These are phyloP conservation scores for Arachis hypogaea DNA, from an alignment of 306 rosid genomes.

Conservation along the genomic window DNA sequence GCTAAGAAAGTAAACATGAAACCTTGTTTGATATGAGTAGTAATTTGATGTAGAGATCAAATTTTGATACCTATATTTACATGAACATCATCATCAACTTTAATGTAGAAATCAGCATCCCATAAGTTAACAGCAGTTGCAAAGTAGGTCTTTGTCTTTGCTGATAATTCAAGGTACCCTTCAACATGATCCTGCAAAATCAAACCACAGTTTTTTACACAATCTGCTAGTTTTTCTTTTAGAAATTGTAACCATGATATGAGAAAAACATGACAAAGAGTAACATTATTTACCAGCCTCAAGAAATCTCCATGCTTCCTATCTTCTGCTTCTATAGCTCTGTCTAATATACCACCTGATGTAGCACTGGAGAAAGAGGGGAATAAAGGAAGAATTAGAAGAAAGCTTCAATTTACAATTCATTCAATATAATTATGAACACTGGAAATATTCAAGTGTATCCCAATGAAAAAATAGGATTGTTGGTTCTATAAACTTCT, in stretches of 20 bases:
- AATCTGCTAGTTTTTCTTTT: not conserved
- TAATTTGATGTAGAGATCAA: not conserved
- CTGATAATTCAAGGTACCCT: conserved; percentile 97
- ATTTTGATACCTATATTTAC: conserved; percentile 83
- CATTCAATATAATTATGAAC: conserved; percentile 20
- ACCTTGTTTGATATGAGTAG: not conserved
- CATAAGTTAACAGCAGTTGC: conserved; percentile 83
- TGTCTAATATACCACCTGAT: conserved; percentile 91
- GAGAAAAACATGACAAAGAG: not conserved
- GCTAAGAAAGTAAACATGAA: conserved; percentile 27
- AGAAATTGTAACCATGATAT: conserved; percentile 9
- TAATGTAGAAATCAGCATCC: conserved; percentile 98
- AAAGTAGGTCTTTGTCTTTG: conserved; percentile 90
- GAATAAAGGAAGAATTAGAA: not conserved
- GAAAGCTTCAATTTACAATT: conserved; percentile 25
- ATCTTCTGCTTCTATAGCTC: conserved; percentile 98
- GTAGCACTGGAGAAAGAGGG: conserved; percentile 64
- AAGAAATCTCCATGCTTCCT: conserved; percentile 86
- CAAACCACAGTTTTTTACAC: conserved; percentile 27
- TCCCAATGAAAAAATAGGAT: not conserved
- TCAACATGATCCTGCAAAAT: conserved; percentile 87
- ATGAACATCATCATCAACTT: conserved; percentile 97
- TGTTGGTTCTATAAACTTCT: not conserved
- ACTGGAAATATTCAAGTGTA: not conserved
- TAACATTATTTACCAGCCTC: conserved; percentile 70